A percentile compares a stretch with the other conserved stretches of the same genome.
Evolutionary conservation across 768 basidiomycete genomes (phyloP).

Genomic region (Hypholoma fasciculare): DNA sequence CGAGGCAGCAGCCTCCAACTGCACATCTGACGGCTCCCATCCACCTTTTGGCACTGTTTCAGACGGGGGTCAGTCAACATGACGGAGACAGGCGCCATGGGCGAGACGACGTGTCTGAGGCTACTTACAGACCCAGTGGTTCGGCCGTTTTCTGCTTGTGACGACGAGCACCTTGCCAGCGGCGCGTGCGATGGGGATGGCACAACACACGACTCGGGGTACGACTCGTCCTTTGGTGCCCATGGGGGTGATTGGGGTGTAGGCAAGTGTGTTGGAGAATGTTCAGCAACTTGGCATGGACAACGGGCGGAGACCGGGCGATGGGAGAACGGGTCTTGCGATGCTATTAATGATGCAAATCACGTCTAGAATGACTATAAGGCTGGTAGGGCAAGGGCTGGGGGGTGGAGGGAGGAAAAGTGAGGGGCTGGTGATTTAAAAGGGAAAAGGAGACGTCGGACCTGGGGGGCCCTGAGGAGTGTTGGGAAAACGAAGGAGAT

Average conservation of each 20-base stretch:
- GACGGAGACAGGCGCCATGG: conserved; percentile 4
- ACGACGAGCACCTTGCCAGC: conserved; percentile 80
- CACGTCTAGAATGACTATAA: conserved; percentile 14
- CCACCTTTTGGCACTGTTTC: conserved; percentile 87
- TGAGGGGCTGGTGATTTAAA: conserved; percentile 14
- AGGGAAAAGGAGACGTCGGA: conserved; percentile 23
- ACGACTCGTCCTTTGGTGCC: conserved; percentile 74
- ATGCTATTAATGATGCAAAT: conserved; percentile 13
- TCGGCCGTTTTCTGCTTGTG: conserved; percentile 80
- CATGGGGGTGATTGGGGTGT: conserved; percentile 30
- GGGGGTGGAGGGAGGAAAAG: conserved; percentile 7
- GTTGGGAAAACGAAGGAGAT: conserved; percentile 17
- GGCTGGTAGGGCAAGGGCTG: conserved; percentile 9
- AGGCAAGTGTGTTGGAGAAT: conserved; percentile 11
- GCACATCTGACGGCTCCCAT: conserved; percentile 81
- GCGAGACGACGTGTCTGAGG: conserved; percentile 7
- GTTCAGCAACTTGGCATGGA: conserved; percentile 21
- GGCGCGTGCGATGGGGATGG: conserved; percentile 77
- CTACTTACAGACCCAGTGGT: conserved; percentile 87
- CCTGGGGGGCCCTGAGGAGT: conserved; percentile 20
- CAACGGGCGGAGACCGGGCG: neutral
- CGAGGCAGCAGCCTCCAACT: conserved; percentile 84
- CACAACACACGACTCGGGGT: conserved; percentile 88
- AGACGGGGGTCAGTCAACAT: conserved; percentile 1
- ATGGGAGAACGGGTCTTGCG: neutral